Base-by-base conservation (phyloP, 768 basidiomycete genomes). In the Phlebiopsis flavidoalba region DNA sequence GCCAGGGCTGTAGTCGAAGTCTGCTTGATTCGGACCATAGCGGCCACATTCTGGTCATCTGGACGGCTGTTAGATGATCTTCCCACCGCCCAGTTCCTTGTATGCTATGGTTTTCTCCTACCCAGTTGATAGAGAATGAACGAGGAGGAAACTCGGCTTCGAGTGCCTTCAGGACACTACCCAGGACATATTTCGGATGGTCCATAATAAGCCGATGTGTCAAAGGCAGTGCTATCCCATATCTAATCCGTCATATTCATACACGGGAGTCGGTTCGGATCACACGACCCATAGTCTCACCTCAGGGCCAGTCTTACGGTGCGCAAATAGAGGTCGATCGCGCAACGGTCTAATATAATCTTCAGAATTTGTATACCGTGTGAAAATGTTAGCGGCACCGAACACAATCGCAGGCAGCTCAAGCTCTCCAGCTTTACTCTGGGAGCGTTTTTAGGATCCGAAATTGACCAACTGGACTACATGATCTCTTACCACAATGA, bases 11-110 rank as follows among this genome's bases (percentile, higher is more conserved):
- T 94, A 95, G 72, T 95, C 89, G 65, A 94, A 94, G 47, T 79
- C 75, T 1, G 75, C 73, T 17, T 67, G 68, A 24, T 67, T 68
- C 17, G 69, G 40, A 8, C 89, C 91, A 68, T 88, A 91, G 37
- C 93, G 82, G 22, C 93, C 93, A 62, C 89, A 90, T 70, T 95
- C n/a, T 95, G 10, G 91, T 92, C 76, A 93, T 87, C 91, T 93
- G 59, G 2, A 52, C 7, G 4, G 33, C 19, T 43, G 22, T 55
- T 43, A 54, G 21, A 60, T 56, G 35, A 17, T 31, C 26, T 6
- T 31, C 26, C n/a, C n/a, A n/a, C n/a, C n/a, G n/a, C 15, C 45
- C 24, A 8, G 26, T 24, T 21, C 21, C 22, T 24, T 14, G 21
- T n/a, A 45, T 46, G 35, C 5, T 10, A 19, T 22, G 21, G n/a